Base-by-base conservation (phyloP, 805 yeast genomes). In the Candida cerambycidarum region DNA sequence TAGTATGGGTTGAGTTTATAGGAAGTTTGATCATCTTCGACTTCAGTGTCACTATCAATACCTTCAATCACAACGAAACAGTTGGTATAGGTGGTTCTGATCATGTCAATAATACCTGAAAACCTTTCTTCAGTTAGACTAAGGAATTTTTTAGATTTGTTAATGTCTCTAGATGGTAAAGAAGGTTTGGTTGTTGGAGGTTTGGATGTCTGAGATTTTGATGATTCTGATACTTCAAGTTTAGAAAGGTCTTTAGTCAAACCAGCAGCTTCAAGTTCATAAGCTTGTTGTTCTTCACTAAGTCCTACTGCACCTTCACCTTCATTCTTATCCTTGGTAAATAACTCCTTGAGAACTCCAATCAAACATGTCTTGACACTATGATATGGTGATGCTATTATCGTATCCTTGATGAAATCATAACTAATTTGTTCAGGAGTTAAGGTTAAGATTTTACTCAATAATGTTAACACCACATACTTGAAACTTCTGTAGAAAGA, bases 281-380 rank as follows among this genome's bases (percentile, higher is more conserved):
- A n/a, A n/a, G n/a, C n/a, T n/a, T n/a, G n/a, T n/a, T n/a, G n/a
- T n/a, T n/a, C n/a, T n/a, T n/a, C n/a, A n/a, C n/a, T n/a, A n/a
- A n/a, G n/a, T n/a, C n/a, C n/a, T n/a, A n/a, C 23, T 21, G 23
- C 23, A 6, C 5, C 5, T 6, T 21, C 23, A 21, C 8, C 30
- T 6, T 38, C 43, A n/a, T 12, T 29, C 25, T 51, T 55, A n/a
- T 52, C 50, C 47, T 76, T 73, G 4, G 74, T 52, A 50, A 81
- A 59, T 48, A 89, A 68, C 51, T 83, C 88, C 58, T 84, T 88
- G 55, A 89, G 72, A 17, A 88, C 79, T 3, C 83, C 79, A 13
- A 88, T 74, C 28, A 80, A 63, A 3, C 80, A 80, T 17, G 83
- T 71, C 51, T 80, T 80, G 16, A 79, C 76, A 30, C 76, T 75